A percentile compares a stretch with the other conserved stretches of the same genome.
Evolutionary conservation across 192 early-diverging fungal species (phyloP).

Genomic region (Dispira simplex): DNA sequence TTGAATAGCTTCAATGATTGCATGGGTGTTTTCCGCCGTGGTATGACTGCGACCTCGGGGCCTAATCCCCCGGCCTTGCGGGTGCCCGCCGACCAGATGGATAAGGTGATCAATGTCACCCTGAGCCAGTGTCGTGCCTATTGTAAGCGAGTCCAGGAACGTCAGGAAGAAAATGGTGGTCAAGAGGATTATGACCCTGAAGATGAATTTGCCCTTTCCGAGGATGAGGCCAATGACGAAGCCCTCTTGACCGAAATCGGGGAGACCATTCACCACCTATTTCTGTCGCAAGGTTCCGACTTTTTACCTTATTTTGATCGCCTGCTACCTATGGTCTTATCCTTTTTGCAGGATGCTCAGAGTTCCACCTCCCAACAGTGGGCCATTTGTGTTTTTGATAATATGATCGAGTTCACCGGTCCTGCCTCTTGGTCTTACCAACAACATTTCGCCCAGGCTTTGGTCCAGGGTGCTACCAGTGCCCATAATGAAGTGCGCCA

Average conservation of each 20-base stretch:
- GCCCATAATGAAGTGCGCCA: slow-evolving; percentile 67
- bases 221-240: slow-evolving; percentile 65
- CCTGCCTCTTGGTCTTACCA: slow-evolving; percentile 47
- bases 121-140: slow-evolving; percentile 62
- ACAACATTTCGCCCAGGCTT: slow-evolving; percentile 43
- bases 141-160: slow-evolving; percentile 53
- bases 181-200: slow-evolving; percentile 86
- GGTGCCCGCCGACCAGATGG: slow-evolving; percentile 43
- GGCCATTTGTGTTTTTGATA: slow-evolving; percentile 86
- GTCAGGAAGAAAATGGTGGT: slow-evolving; percentile 53
- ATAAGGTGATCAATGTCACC: slow-evolving; percentile 52
- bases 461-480: slow-evolving; percentile 26
- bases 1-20: slow-evolving; percentile 64
- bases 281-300: slow-evolving; percentile 51
- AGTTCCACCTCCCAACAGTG: slow-evolving; percentile 63
- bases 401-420: slow-evolving; percentile 83
- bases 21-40: slow-evolving; percentile 17
- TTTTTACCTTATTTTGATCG: slow-evolving; percentile 74
- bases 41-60: not conserved
- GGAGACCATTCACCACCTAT: slow-evolving; percentile 60
- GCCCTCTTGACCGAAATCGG: slow-evolving; percentile 69
- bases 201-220: slow-evolving; percentile 74
- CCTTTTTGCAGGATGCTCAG: slow-evolving; percentile 45
- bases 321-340: slow-evolving; percentile 52
- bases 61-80: slow-evolving; percentile 10